These are phyloP conservation scores for Kuraishia ogatae DNA, from an alignment of 805 yeast genomes.

Conservation along the genomic window DNA sequence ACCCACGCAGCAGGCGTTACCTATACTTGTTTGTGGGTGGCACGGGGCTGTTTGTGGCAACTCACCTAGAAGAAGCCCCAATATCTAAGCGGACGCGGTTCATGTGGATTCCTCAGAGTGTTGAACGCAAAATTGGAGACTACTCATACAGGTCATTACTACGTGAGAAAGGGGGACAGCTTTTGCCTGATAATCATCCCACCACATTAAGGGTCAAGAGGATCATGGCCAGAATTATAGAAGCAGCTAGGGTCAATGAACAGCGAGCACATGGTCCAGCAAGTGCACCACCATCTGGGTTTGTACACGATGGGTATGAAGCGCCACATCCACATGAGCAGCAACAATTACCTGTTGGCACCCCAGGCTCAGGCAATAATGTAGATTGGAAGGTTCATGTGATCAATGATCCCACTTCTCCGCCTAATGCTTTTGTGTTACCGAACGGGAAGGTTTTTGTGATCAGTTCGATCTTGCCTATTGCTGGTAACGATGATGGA, in stretches of 20 bases:
- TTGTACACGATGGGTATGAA: background rate
- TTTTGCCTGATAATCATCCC: constrained; percentile 62
- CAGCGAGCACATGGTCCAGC: constrained; percentile 17
- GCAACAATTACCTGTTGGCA: background rate
- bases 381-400: constrained; percentile 76
- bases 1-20: constrained; percentile 9
- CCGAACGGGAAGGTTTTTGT: constrained; percentile 97
- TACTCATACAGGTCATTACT: constrained; percentile 54
- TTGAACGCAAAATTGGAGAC: constrained; percentile 58
- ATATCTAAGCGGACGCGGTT: constrained; percentile 65
- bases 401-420: constrained; percentile 64
- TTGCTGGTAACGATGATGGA: constrained; percentile 80
- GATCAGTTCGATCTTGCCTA: constrained; percentile 66
- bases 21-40: constrained; percentile 25
- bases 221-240: constrained; percentile 58
- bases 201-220: constrained; percentile 41
- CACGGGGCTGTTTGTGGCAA: constrained; percentile 29
- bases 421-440: constrained; percentile 94
- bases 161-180: constrained; percentile 36
- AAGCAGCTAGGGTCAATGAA: constrained; percentile 37
- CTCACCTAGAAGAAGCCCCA: constrained; percentile 73
- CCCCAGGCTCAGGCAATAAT: constrained; percentile 8
- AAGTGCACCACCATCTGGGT: background rate
- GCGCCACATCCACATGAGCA: background rate
- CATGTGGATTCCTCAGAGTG: constrained; percentile 58